phyloP scores from a whole-genome alignment of 2,329 filamentous ascomycete genomes.

The Aspergillus fischeri region DNA sequence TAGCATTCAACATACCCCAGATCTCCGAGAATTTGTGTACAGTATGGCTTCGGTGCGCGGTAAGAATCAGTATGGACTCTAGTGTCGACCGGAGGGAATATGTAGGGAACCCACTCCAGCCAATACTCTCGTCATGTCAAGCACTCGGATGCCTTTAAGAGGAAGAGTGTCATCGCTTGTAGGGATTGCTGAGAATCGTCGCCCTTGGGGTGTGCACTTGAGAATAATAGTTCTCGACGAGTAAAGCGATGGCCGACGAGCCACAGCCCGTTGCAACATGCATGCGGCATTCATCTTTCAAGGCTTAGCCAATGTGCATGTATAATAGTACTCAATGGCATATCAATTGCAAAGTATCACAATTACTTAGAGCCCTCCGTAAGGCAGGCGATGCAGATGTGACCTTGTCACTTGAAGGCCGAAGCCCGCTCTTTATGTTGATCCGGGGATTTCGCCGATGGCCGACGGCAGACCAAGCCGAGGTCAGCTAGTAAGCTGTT shows the following conservation, averaged over 20 bases:
- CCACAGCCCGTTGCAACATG: constrained; percentile 19
- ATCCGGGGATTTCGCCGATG: constrained; percentile 10
- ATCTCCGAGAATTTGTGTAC: constrained; percentile 93
- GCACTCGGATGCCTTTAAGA: constrained; percentile 77
- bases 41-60: constrained; percentile 68
- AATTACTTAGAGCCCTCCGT: neutral
- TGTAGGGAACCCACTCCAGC: constrained; percentile 67
- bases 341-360: neutral
- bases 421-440: constrained; percentile 17
- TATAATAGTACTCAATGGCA: neutral
- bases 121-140: constrained; percentile 95
- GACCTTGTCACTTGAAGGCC: constrained; percentile 10
- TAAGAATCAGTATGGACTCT: constrained; percentile 8
- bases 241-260: constrained; percentile 18
- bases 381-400: neutral
- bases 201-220: constrained; percentile 23
- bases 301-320: neutral
- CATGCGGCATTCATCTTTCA: constrained; percentile 23
- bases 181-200: constrained; percentile 39
- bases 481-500: constrained; percentile 18
- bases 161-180: constrained; percentile 54
- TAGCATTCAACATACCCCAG: constrained; percentile 64
- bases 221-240: constrained; percentile 19
- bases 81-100: neutral
- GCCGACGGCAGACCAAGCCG: constrained; percentile 18